These are phyloP conservation scores for Zygnema circumcarinatum DNA, from an alignment of 139 green algal species.

Conservation along the genomic window DNA sequence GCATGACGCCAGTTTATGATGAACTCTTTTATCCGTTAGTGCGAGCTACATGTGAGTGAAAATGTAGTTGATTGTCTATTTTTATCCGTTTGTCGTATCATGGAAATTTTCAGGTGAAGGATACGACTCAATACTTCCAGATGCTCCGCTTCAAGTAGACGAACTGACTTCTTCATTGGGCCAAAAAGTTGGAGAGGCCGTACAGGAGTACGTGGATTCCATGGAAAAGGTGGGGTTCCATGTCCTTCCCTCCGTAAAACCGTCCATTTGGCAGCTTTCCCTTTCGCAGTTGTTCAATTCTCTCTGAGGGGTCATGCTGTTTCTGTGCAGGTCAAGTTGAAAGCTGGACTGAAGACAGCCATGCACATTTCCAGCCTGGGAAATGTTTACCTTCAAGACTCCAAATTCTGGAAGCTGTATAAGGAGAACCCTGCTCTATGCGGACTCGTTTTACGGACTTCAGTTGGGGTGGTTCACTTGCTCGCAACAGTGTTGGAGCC, in stretches of 20 bases:
- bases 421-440: slow-evolving; percentile 64
- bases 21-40: too few species aligned
- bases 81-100: too few species aligned
- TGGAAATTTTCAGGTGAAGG: slow-evolving; percentile 3
- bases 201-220: slow-evolving; percentile 56
- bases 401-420: slow-evolving; percentile 69
- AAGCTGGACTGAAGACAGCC: slow-evolving; percentile 58
- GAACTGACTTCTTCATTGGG: slow-evolving; percentile 53
- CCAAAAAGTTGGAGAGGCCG: slow-evolving; percentile 13
- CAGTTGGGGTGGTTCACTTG: slow-evolving; percentile 81
- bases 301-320: slow-evolving; percentile 23
- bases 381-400: slow-evolving; percentile 88
- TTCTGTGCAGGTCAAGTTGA: slow-evolving; percentile 58
- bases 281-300: background rate
- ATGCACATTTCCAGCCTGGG: slow-evolving; percentile 77
- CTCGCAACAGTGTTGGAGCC: slow-evolving; percentile 84
- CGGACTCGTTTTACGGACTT: slow-evolving; percentile 66
- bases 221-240: slow-evolving; percentile 60
- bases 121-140: background rate
- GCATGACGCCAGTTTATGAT: too few species aligned
- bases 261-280: background rate
- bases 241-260: background rate
- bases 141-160: background rate
- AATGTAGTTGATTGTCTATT: too few species aligned
- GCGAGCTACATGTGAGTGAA: too few species aligned